phyloP scores from a whole-genome alignment of 768 basidiomycete genomes.

The Heimioporus sp. region DNA sequence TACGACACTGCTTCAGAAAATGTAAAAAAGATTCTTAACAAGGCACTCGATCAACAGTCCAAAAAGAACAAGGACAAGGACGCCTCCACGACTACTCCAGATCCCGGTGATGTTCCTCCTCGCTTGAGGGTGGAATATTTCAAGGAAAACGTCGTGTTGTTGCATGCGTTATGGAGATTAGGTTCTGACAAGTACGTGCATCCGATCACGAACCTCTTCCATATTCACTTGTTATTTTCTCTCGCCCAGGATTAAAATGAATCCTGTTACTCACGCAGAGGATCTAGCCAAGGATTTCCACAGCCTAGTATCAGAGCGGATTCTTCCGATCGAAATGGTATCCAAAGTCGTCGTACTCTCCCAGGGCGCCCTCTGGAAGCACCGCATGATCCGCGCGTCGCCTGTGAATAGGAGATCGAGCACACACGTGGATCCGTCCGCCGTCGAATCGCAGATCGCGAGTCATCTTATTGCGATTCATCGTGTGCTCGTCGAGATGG shows the following conservation, averaged over 20 bases:
- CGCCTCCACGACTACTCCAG: slow-evolving; percentile 27
- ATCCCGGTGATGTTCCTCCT: slow-evolving; percentile 40
- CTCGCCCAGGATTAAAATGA: slow-evolving; percentile 35
- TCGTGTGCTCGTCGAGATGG: slow-evolving; percentile 62
- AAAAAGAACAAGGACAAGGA: slow-evolving; percentile 42
- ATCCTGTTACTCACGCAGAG: slow-evolving; percentile 46
- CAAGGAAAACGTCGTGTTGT: slow-evolving; percentile 69
- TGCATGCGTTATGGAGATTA: slow-evolving; percentile 74
- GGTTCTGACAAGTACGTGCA: slow-evolving; percentile 53
- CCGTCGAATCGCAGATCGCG: slow-evolving; percentile 64
- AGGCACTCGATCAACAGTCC: slow-evolving; percentile 61
- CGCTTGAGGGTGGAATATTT: slow-evolving; percentile 58
- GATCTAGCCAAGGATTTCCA: slow-evolving; percentile 56
- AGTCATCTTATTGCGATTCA: slow-evolving; percentile 67
- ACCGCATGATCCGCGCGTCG: slow-evolving; percentile 64
- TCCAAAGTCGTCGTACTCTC: slow-evolving; percentile 69
- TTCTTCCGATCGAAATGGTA: slow-evolving; percentile 74
- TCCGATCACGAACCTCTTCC: neutral
- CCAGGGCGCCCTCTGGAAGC: slow-evolving; percentile 83
- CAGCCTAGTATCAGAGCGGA: slow-evolving; percentile 60
- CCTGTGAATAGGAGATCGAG: slow-evolving; percentile 26
- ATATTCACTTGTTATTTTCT: neutral
- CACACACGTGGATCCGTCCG: slow-evolving; percentile 24
- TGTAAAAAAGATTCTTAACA: slow-evolving; percentile 66
- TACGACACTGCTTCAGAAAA: slow-evolving; percentile 90